Conservation (phyloP, 73 alveolate genomes). For the Durusdinium trenchii region DNA sequence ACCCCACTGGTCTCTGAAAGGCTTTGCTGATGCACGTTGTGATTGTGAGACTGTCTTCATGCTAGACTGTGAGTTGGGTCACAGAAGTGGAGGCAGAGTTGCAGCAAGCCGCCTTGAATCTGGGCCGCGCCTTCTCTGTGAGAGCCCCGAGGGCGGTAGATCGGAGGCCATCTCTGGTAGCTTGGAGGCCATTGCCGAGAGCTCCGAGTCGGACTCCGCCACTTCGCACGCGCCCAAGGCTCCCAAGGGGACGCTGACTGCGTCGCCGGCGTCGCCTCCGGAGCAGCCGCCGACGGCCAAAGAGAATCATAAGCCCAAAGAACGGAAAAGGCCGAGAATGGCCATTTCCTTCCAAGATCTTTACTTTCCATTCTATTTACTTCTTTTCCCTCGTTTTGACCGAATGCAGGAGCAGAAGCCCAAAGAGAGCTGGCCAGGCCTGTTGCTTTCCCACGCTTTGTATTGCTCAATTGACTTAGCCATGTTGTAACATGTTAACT, state of each 20-base stretch:
- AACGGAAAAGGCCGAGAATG: constrained; percentile 33
- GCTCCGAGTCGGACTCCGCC: neutral
- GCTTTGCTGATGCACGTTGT: too few species aligned
- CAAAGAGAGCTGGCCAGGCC: constrained; percentile 88
- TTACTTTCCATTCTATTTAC: too few species aligned
- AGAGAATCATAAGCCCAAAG: neutral
- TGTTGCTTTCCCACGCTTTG: too few species aligned
- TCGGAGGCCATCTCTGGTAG: too few species aligned
- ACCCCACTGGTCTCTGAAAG: too few species aligned
- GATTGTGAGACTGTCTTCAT: too few species aligned
- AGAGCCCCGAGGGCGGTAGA: too few species aligned
- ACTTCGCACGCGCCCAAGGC: neutral
- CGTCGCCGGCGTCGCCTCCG: constrained; percentile 15
- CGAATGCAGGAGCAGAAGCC: constrained; percentile 71
- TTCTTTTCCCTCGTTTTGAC: too few species aligned
- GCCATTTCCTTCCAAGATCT: neutral
- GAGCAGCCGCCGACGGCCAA: constrained; percentile 2
- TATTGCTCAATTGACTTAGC: too few species aligned
- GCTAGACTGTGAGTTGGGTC: too few species aligned
- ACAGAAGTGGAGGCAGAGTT: constrained; percentile 79
- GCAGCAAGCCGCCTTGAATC: constrained; percentile 75
- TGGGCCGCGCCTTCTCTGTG: constrained; percentile 79
- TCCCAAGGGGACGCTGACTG: constrained; percentile 12
- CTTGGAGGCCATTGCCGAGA: too few species aligned
- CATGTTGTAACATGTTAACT: neutral